These are phyloP conservation scores for Daphne laureola DNA, from an alignment of 441 rosid genomes.

Conservation along the genomic window DNA sequence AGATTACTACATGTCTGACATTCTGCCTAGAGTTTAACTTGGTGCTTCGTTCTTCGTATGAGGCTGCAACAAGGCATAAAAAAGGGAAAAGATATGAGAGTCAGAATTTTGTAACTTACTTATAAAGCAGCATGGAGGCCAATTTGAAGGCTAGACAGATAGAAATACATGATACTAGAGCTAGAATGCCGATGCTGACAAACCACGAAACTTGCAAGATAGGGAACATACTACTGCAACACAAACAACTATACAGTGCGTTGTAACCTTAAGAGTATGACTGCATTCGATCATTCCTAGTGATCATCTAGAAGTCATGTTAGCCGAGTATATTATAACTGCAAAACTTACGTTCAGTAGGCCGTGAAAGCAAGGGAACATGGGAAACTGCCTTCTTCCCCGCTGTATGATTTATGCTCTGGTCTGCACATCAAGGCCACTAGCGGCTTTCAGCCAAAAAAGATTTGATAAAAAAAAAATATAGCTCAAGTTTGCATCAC, in stretches of 20 bases:
- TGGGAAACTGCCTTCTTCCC: conserved; percentile 41
- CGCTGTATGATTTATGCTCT: conserved; percentile 21
- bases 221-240: too few relatives aligned
- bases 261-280: too few relatives aligned
- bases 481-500: conserved; percentile 7
- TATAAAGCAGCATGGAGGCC: too few relatives aligned
- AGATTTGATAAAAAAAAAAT: neutral
- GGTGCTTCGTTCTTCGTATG: conserved; percentile 61
- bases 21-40: conserved; percentile 27
- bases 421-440: conserved; percentile 27
- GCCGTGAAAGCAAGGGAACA: conserved; percentile 57
- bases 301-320: too few relatives aligned
- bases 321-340: too few relatives aligned
- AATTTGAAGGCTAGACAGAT: neutral
- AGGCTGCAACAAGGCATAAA: conserved; percentile 34
- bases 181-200: too few relatives aligned
- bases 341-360: conserved; percentile 71
- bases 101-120: too few relatives aligned
- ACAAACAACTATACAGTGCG: too few relatives aligned
- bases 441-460: conserved; percentile 3
- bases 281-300: too few relatives aligned
- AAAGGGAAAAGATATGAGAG: too few relatives aligned
- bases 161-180: neutral
- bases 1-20: neutral
- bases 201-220: too few relatives aligned